phyloP scores from a whole-genome alignment of 495 filamentous ascomycete species.

The Trichoderma erinaceum region DNA sequence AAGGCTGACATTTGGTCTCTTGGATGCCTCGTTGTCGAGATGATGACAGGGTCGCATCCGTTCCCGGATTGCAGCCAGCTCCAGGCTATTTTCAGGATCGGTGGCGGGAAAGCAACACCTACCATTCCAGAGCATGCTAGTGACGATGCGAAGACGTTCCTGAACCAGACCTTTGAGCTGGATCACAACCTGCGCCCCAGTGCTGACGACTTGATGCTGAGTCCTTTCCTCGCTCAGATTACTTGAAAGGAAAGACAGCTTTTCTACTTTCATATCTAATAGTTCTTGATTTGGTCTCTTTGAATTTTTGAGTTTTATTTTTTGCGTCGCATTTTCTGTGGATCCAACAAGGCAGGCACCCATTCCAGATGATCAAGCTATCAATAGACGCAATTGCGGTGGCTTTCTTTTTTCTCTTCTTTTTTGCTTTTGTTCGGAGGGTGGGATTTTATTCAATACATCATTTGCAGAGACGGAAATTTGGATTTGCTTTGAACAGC shows the following conservation, averaged over 20 bases:
- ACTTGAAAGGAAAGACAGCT: conserved; percentile 13
- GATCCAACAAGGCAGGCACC: conserved; percentile 7
- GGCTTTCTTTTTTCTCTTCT: too few relatives aligned
- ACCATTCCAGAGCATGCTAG: conserved; percentile 85
- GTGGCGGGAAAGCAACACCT: conserved; percentile 75
- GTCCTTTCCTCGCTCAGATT: conserved; percentile 71
- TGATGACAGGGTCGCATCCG: conserved; percentile 95
- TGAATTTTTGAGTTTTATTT: background rate
- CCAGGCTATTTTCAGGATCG: conserved; percentile 98
- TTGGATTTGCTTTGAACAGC: background rate
- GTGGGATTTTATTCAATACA: background rate
- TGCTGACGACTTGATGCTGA: conserved; percentile 80
- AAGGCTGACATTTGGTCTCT: conserved; percentile 99
- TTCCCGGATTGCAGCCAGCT: conserved; percentile 96
- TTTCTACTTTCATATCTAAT: too few relatives aligned
- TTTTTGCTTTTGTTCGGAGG: too few relatives aligned
- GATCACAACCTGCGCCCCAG: conserved; percentile 87
- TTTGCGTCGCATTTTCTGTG: background rate
- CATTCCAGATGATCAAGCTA: background rate
- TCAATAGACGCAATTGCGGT: conserved; percentile 4
- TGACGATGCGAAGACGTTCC: conserved; percentile 76
- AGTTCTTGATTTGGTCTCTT: background rate
- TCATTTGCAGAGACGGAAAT: background rate
- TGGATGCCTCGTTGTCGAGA: conserved; percentile 94
- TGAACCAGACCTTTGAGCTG: conserved; percentile 86